Conservation (phyloP, 1,284 basidiomycete genomes). For the Chalciporus sp. region DNA sequence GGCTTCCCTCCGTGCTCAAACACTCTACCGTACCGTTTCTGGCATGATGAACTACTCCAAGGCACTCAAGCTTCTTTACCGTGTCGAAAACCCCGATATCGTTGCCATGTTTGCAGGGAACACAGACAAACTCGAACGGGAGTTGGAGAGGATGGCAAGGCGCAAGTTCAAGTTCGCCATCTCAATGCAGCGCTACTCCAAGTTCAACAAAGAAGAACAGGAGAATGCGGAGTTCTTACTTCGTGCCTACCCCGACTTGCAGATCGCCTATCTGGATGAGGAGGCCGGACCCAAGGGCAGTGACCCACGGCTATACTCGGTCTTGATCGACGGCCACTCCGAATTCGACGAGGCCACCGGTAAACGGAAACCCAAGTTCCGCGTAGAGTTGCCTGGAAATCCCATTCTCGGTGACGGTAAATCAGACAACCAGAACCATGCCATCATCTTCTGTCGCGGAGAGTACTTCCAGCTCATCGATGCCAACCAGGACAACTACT, state of each 20-base stretch:
- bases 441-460: conserved; percentile 98
- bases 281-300: conserved; percentile 88
- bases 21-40: conserved; percentile 99
- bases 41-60: conserved; percentile 99
- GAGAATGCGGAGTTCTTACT: conserved; percentile 99
- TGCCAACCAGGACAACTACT: conserved; percentile 99
- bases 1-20: conserved; percentile 98
- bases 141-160: conserved; percentile 95
- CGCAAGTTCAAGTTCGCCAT: conserved; percentile 99
- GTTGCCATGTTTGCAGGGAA: conserved; percentile 97
- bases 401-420: conserved; percentile 99
- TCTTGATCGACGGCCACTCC: conserved; percentile 96
- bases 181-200: conserved; percentile 99
- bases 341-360: conserved; percentile 90
- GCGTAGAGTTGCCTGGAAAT: conserved; percentile 96
- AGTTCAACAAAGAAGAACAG: conserved; percentile 99
- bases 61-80: conserved; percentile 98
- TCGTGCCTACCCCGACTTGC: conserved; percentile 96
- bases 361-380: conserved; percentile 96
- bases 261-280: conserved; percentile 98
- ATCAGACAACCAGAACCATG: conserved; percentile 99
- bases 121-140: conserved; percentile 94
- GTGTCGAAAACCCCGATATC: conserved; percentile 99
- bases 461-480: conserved; percentile 99
- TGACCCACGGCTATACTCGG: conserved; percentile 91